Percentiles rank a stretch among this genome's conserved stretches.
Conservation (phyloP, 805 yeast genomes). For the Starmerella asiatica region DNA sequence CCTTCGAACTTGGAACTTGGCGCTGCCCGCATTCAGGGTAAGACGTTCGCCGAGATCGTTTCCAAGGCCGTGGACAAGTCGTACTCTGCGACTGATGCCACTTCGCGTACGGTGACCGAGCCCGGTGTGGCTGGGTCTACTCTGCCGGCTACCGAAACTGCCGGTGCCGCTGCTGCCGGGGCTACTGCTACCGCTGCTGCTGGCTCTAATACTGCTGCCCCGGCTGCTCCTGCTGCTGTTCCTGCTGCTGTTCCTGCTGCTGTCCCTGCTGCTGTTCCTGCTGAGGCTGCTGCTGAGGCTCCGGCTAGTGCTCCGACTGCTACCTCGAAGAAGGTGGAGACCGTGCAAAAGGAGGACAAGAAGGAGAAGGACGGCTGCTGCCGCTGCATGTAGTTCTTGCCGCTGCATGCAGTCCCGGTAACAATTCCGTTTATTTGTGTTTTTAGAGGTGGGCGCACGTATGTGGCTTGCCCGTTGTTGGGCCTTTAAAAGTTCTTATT, state of each 20-base stretch:
- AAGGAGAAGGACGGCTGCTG: slow-evolving; percentile 18
- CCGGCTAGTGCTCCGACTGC: too few species aligned
- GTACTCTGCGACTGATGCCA: neutral
- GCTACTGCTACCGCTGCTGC: slow-evolving; percentile 9
- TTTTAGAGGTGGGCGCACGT: neutral
- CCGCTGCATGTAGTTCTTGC: slow-evolving; percentile 12
- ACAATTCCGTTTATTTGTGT: too few species aligned
- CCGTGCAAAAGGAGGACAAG: slow-evolving; percentile 6
- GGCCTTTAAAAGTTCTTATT: too few species aligned
- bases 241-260: too few species aligned
- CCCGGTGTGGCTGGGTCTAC: too few species aligned
- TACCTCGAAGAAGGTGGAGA: slow-evolving; percentile 5
- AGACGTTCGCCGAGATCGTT: slow-evolving; percentile 40
- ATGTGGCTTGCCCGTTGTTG: too few species aligned
- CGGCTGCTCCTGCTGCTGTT: too few species aligned
- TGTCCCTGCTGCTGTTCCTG: too few species aligned
- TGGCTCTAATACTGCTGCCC: too few species aligned
- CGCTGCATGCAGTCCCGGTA: too few species aligned
- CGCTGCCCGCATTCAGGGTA: slow-evolving; percentile 56
- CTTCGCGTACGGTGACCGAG: neutral
- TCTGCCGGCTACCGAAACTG: neutral
- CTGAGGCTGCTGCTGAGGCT: too few species aligned
- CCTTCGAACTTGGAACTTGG: slow-evolving; percentile 51
- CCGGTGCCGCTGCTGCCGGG: slow-evolving; percentile 7
- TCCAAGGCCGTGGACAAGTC: slow-evolving; percentile 9